Evolutionary conservation across 2,329 filamentous ascomycete species (phyloP).

Genomic region (Pseudogymnoascus sp.): DNA sequence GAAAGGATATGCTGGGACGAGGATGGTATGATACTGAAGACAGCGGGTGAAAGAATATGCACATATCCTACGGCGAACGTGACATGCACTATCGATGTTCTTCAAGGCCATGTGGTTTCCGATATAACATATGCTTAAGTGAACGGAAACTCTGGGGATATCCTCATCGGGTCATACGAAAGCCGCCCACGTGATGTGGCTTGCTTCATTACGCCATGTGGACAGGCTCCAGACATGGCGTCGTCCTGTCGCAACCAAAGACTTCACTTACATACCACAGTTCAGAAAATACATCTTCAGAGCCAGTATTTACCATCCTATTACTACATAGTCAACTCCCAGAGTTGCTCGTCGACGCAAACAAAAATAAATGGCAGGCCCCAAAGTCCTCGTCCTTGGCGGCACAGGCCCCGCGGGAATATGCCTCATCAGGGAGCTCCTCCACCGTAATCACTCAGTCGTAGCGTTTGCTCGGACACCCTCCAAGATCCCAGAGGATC

Average conservation of each 20-base stretch:
- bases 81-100: not conserved
- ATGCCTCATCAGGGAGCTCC: conserved; percentile 20
- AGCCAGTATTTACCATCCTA: not conserved
- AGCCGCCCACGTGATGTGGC: not conserved
- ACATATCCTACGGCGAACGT: not conserved
- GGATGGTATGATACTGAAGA: not conserved
- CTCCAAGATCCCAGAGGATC: conserved; percentile 22
- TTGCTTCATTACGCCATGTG: not conserved
- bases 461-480: conserved; percentile 23
- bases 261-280: not conserved
- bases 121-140: not conserved
- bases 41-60: not conserved
- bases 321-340: not conserved
- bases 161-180: not conserved
- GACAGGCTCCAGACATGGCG: not conserved
- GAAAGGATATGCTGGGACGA: no score
- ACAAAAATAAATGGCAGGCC: not conserved
- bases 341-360: no score
- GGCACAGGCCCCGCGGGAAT: conserved; percentile 21
- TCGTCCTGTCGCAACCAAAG: not conserved
- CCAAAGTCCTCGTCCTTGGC: conserved; percentile 20
- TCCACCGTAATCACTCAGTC: conserved; percentile 20
- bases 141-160: not conserved
- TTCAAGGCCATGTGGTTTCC: not conserved
- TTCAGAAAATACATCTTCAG: not conserved